phyloP scores from a whole-genome alignment of 768 basidiomycete genomes.

The Cubamyces lactineus region DNA sequence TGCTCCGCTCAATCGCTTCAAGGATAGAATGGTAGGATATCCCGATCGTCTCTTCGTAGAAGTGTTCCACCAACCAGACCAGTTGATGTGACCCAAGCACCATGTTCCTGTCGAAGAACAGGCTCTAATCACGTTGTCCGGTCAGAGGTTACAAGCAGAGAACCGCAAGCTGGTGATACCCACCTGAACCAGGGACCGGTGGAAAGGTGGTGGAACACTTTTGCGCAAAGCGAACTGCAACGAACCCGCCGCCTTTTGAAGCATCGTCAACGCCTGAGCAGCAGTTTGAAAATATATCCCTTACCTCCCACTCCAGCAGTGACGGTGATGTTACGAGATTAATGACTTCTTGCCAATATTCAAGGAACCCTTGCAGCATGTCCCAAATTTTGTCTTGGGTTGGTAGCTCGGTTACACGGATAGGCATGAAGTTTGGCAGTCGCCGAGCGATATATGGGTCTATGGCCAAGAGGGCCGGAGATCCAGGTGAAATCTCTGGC shows the following conservation, averaged over 20 bases:
- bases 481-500: conserved; percentile 43
- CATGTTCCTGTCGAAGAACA: conserved; percentile 58
- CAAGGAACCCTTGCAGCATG: conserved; percentile 50
- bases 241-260: conserved; percentile 50
- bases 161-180: conserved; percentile 12
- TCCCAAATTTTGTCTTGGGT: conserved; percentile 55
- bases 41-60: conserved; percentile 66
- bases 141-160: neutral
- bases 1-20: conserved; percentile 39
- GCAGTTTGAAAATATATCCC: neutral
- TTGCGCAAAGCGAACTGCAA: conserved; percentile 45
- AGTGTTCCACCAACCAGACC: conserved; percentile 61
- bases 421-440: conserved; percentile 68
- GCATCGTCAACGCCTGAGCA: too few relatives aligned
- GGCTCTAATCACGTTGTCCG: conserved; percentile 44
- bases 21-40: conserved; percentile 52
- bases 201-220: conserved; percentile 51
- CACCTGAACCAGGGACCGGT: conserved; percentile 70
- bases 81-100: conserved; percentile 55
- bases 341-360: conserved; percentile 58
- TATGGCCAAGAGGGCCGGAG: conserved; percentile 58
- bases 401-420: conserved; percentile 60
- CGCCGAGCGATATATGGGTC: conserved; percentile 70
- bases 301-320: conserved; percentile 68
- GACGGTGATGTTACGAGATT: conserved; percentile 47